Evolutionary conservation across 352 stramenopile genomes (phyloP), one percentile per base, ranked within the genome.

Genomic region (Globisporangium nunn): DNA sequence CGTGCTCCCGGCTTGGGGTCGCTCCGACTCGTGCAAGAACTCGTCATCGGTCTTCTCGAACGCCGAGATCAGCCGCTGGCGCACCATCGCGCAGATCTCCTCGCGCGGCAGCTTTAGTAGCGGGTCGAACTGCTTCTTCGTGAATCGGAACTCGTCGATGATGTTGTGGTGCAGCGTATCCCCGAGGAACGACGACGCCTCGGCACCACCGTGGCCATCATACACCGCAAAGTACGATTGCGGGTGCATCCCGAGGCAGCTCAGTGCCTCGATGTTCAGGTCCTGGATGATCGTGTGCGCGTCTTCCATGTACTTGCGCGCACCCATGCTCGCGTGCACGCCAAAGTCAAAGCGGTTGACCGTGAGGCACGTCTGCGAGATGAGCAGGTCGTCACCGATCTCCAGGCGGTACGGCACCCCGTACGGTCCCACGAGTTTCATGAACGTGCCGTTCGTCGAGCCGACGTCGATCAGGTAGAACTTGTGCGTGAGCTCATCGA

Each of bases 261-360:
- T 82, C 8, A 93, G 39, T 1, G 67, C 66, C 47, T 81, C 58
- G 12, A 91, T 81, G 37, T 85, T 80, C 54, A 93, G 60, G 58
- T 93, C 84, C 60, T 99, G 95, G 51, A 98, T 91, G 50, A 98
- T 88, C 49, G 95, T 88, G 44, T 96, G 96, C 31, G 93, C 80
- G 70, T 98, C 95, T 70, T 98, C 94, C 95, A 99, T 98, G 30
- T 96, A 88, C 56, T 96, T 97, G 23, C 96, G 70, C 7, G 86
- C 80, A 23, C 95, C 95, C 72, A 98, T 97, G 47, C 93, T 88
- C 50, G 97, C 93, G 58, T 93, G 95, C 12, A 96, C 90, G 33
- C 95, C 96, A 65, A 96, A 98, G 64, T 99, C 96, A 61, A 98
- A 98, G 2, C 95, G 87, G 71, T 98, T 98, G 6, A 99, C 88